Conservation (phyloP, 2,329 filamentous ascomycete genomes). For the Curvularia verruculosa region DNA sequence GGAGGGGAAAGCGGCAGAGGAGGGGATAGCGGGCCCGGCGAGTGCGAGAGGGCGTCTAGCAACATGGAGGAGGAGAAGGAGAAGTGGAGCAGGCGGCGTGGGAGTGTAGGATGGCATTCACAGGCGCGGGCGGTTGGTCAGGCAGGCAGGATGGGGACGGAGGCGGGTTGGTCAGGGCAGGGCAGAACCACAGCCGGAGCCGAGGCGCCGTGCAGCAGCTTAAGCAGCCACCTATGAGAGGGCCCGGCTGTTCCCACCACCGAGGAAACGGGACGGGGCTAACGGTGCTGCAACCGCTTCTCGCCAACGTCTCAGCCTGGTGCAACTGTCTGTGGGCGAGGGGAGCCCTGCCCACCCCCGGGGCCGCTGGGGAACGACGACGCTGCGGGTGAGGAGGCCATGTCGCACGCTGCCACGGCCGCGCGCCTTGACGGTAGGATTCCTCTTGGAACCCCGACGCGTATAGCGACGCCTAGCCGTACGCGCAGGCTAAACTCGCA, state of each 20-base stretch:
- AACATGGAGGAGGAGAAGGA: conserved; percentile 21
- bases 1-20: conserved; percentile 12
- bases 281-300: conserved; percentile 14
- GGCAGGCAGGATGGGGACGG: no score
- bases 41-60: conserved; percentile 3
- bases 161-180: conserved; percentile 13
- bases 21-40: conserved; percentile 18
- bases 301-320: conserved; percentile 1
- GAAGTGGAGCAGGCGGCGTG: conserved; percentile 16
- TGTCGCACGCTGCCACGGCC: neutral
- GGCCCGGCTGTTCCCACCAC: conserved; percentile 14
- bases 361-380: no score
- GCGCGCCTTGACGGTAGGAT: neutral
- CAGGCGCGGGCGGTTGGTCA: neutral
- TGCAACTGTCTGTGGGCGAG: neutral
- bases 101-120: conserved; percentile 1
- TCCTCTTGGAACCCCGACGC: neutral
- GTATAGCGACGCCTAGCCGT: neutral
- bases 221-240: conserved; percentile 1
- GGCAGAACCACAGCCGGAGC: conserved; percentile 14
- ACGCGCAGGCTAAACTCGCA: conserved; percentile 8
- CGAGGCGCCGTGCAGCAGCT: conserved; percentile 8
- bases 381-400: neutral
- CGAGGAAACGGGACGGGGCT: conserved; percentile 13
- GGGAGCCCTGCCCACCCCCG: no score